Conservation (phyloP, 2,329 filamentous ascomycete genomes). For the Stagonosporopsis tanaceti region DNA sequence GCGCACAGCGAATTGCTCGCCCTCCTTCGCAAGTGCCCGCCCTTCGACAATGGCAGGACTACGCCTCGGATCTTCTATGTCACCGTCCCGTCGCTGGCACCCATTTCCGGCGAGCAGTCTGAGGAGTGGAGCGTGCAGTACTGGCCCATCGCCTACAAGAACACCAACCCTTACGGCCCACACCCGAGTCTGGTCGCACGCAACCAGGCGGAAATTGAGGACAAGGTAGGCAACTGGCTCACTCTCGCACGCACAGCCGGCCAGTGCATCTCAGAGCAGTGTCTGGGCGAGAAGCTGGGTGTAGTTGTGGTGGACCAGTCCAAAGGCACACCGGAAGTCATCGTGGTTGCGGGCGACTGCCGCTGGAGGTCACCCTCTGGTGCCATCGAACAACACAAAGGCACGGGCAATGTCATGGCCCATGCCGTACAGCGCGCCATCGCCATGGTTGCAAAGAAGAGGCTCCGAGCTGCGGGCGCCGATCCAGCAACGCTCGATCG, state of each 20-base stretch:
- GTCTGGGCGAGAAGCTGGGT: conserved; percentile 74
- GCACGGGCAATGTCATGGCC: conserved; percentile 75
- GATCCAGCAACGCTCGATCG: conserved; percentile 38
- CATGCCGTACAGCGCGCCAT: conserved; percentile 82
- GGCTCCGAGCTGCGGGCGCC: conserved; percentile 50
- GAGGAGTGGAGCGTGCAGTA: conserved; percentile 77
- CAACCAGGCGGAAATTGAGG: conserved; percentile 72
- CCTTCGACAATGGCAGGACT: conserved; percentile 48
- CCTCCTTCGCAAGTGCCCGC: conserved; percentile 44
- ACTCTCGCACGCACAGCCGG: conserved; percentile 71
- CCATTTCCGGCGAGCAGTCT: conserved; percentile 78
- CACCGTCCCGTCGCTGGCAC: conserved; percentile 75
- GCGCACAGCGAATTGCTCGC: conserved; percentile 58
- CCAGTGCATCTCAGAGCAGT: conserved; percentile 62
- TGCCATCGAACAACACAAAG: conserved; percentile 34
- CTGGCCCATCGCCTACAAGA: conserved; percentile 86
- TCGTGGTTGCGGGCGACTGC: conserved; percentile 79
- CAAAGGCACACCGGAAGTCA: conserved; percentile 59
- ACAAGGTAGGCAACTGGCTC: conserved; percentile 72
- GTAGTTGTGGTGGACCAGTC: conserved; percentile 75
- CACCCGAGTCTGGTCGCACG: conserved; percentile 78
- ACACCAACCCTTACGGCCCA: conserved; percentile 85
- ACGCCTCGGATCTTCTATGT: conserved; percentile 67
- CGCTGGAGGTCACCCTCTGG: conserved; percentile 64
- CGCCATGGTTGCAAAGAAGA: conserved; percentile 76